These are phyloP conservation scores for Eutypella sp. DNA, from an alignment of 2,329 filamentous ascomycete species.

Conservation along the genomic window DNA sequence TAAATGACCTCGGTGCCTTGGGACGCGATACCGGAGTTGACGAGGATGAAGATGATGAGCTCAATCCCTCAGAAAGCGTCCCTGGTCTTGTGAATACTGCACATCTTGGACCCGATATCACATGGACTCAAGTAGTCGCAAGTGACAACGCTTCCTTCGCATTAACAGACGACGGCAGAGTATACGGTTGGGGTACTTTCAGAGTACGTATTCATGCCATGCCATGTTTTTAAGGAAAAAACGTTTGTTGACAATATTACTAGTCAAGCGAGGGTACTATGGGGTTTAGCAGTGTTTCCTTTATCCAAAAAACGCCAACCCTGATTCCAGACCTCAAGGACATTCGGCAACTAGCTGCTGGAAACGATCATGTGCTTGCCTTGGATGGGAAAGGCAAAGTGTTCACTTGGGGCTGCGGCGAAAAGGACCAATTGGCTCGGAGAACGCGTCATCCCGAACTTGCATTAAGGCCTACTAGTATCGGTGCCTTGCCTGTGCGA, in stretches of 20 bases:
- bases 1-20: constrained; percentile 56
- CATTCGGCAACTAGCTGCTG: constrained; percentile 47
- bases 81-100: constrained; percentile 49
- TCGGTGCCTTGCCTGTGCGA: no score
- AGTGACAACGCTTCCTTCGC: constrained; percentile 58
- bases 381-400: constrained; percentile 46
- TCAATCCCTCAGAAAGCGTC: constrained; percentile 57
- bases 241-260: neutral
- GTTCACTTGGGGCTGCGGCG: constrained; percentile 59
- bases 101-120: constrained; percentile 47
- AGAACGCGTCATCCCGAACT: constrained; percentile 26
- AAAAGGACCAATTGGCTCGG: constrained; percentile 64
- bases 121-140: constrained; percentile 54
- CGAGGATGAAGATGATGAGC: constrained; percentile 37
- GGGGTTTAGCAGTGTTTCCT: no score
- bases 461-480: no score
- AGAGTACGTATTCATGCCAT: constrained; percentile 37
- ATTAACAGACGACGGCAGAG: constrained; percentile 54
- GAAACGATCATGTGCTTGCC: constrained; percentile 55
- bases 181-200: constrained; percentile 66
- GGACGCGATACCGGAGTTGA: constrained; percentile 7
- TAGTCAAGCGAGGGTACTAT: constrained; percentile 16
- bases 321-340: constrained; percentile 51
- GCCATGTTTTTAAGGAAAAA: constrained; percentile 1
- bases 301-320: constrained; percentile 30